Base-by-base conservation (phyloP, 805 yeast genomes). In the Saturnispora zaruensis region DNA sequence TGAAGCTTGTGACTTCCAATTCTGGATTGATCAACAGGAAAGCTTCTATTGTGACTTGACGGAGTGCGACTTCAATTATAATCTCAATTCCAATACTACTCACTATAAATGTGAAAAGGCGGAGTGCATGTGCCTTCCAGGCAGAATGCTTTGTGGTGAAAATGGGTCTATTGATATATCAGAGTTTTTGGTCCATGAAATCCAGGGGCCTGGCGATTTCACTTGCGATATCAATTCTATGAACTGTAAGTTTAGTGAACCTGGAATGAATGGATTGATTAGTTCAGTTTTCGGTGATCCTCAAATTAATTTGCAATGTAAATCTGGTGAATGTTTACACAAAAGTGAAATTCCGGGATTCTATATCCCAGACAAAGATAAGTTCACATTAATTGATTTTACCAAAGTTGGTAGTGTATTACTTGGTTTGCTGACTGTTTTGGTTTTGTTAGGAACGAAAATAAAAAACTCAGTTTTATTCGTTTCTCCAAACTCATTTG, bases 231-330 rank as follows among this genome's bases (percentile, higher is more conserved):
- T 86, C 21, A 64, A 68, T 5, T 64, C 75, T 14, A 77, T 73
- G 40, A 67, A 72, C 43, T 93, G 99, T 69, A 73, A 73, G 44
- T 93, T 93, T 60, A 82, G 91, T 2, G 99, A 93, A 63, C 98
- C 99, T 42, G 82, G 93, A 49, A 91, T 93, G 97, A 87, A 93
- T 67, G 95, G 87, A 56, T 74, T 93, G 60, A 93, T 93, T 51
- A 74, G 80, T 51, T 81, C 87, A 6, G 95, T 93, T 2, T 93
- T 93, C 68, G 99, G 99, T n/a, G 99, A 93, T 63, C 87, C 91
- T 1, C 76, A 80, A 57, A 93, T 93, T 60, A 83, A 90, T 2
- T 70, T 93, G 49, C 73, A 77, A 42, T 93, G 99, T 68, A 68
- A 70, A 7, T 80, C 96, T 2, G 91, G 96, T 44, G 99, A 93